These are phyloP conservation scores for Moelleriella libera DNA, from an alignment of 2,329 filamentous ascomycete species.

Conservation along the genomic window DNA sequence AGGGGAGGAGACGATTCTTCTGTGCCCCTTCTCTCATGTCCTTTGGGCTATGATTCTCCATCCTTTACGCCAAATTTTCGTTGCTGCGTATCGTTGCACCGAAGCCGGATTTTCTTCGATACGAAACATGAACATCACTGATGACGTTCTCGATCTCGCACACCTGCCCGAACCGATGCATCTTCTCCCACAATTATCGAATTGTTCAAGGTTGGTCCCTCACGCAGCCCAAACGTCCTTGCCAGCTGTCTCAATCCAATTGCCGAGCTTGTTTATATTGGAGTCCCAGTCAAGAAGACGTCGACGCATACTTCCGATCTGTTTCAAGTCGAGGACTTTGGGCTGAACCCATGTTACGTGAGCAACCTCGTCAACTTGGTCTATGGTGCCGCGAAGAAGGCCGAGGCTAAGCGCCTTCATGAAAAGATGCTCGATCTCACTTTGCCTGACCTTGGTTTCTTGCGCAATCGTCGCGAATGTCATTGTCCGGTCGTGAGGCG, in stretches of 20 bases:
- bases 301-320: conserved; percentile 84
- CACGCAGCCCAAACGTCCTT: conserved; percentile 92
- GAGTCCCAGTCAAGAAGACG: conserved; percentile 88
- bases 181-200: not conserved
- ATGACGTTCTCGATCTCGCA: no score
- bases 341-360: conserved; percentile 98
- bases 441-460: conserved; percentile 80
- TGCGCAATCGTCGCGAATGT: conserved; percentile 75
- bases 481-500: conserved; percentile 91
- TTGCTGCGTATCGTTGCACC: no score
- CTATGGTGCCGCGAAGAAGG: conserved; percentile 79
- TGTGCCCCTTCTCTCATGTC: no score
- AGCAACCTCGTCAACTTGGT: conserved; percentile 88
- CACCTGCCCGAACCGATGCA: no score
- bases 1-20: no score
- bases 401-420: conserved; percentile 98
- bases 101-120: no score
- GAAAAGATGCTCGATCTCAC: conserved; percentile 94
- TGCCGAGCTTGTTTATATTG: conserved; percentile 88
- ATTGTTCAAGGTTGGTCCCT: conserved; percentile 6
- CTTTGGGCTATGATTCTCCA: no score
- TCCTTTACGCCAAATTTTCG: no score
- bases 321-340: conserved; percentile 89
- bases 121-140: no score
- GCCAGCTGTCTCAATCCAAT: conserved; percentile 90